Evolutionary conservation across 805 yeast species (phyloP), one percentile per base, ranked within the genome.

Genomic region (Pichia rugopelliculosa): DNA sequence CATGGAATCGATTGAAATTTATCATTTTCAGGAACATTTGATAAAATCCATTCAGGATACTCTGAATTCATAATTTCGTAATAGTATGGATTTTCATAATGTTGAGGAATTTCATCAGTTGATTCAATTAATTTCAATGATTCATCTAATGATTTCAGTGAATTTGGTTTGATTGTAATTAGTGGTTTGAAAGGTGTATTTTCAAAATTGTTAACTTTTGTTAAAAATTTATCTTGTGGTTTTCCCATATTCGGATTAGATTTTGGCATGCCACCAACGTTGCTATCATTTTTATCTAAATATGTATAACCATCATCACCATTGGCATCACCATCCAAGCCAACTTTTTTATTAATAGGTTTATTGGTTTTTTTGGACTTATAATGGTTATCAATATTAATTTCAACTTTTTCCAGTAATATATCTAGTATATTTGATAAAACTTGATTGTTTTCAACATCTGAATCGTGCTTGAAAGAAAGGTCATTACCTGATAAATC

Each of bases 61-160:
- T 78, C 79, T 49, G 79, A 83, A 33, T 72, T 66, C 57, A 73
- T 73, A 40, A 91, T 91, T 64, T 91, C 98, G 36, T 66, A 63
- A 41, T 71, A 76, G 59, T 93, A 91, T 0, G 99, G 99, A 44
- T 93, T 93, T 10, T 73, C 74, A 59, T 80, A 84, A 62, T 81
- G 87, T 10, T 75, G 62, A 4, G 86, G 83, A 27, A 68, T 66
- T 22, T 68, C 70, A 6, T 69, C 73, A 0, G 61, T 64, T 23
- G 59, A 61, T 5, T 60, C 64, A 39, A 66, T 68, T 57, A 75
- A 57, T 47, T 52, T 55, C 39, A 75, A 49, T 6, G 79, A 67
- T 24, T 81, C 78, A n/a, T 77, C 77, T 21, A 82, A 72, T 0
- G 86, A 66, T 41, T 64, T 66, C 9, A 82, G 42, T 0, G 87